Evolutionary conservation across 331 rosid species (phyloP).

Genomic region (Malus hybrid): DNA sequence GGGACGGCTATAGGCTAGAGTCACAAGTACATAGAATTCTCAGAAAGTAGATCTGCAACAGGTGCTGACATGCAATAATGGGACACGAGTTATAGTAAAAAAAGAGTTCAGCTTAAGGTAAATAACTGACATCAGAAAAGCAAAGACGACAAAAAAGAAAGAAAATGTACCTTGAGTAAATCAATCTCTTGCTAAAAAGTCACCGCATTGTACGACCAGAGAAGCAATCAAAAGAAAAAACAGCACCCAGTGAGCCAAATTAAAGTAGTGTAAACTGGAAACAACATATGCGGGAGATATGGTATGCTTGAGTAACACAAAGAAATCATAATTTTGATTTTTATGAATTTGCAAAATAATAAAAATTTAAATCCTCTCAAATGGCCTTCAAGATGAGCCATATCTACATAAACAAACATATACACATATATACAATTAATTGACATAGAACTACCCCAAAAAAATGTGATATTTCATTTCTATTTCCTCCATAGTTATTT

Average conservation of each 20-base stretch:
- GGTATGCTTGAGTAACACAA: not conserved
- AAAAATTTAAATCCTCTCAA: not conserved
- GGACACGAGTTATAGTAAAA: not conserved
- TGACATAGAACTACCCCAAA: not conserved
- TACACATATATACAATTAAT: not conserved
- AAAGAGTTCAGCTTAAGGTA: conserved; percentile 9
- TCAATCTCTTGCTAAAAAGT: conserved; percentile 94
- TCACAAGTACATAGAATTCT: not conserved
- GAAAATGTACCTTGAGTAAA: conserved; percentile 68
- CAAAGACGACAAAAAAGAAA: conserved; percentile 5
- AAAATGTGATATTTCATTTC: not conserved
- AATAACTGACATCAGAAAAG: conserved; percentile 9
- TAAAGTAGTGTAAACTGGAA: conserved; percentile 14
- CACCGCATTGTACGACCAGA: conserved; percentile 29
- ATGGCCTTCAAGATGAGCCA: not conserved
- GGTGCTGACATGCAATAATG: not conserved
- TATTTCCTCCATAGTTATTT: not conserved
- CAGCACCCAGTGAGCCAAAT: conserved; percentile 31
- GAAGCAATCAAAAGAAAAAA: conserved; percentile 25
- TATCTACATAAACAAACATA: not conserved
- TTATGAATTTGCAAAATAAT: not conserved
- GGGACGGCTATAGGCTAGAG: not conserved
- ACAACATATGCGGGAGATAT: conserved; percentile 6
- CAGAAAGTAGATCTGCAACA: too few relatives aligned
- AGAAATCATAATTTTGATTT: not conserved